Evolutionary conservation across 2,329 filamentous ascomycete genomes (phyloP), one percentile per base, ranked within the genome.

Genomic region (Trichoderma sp.): DNA sequence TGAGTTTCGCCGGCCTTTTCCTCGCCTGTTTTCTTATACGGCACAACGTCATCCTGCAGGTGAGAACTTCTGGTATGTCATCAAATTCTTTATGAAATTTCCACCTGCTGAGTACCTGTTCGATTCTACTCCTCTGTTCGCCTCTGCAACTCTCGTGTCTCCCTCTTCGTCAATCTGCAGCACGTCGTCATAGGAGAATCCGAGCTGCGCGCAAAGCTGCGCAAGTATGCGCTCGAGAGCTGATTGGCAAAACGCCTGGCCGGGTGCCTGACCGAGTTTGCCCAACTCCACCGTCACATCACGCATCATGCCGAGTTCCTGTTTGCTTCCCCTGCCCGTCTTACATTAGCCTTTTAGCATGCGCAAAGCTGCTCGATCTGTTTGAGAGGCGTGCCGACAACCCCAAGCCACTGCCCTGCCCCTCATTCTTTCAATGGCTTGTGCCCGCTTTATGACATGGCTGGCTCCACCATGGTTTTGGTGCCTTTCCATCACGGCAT

Each of bases 261-360:
- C 59, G 59, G 49, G 67, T 68, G 67, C 67, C 67, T 68, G 58
- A 49, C 67, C 52, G 53, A 52, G 3, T 59, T 68, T 60, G 67
- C 35, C 35, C 35, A 68, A 68, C 67, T 68, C 67, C 67, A 68
- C 67, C 58, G 29, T 68, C 37, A 47, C 29, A 35, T 61, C 58
- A n/a, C 49, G 40, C 58, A 56, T 35, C 66, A 63, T 68, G 19
- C 47, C 53, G 31, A 40, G 47, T 55, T 66, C 63, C 35, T 47
- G 47, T 47, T 58, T 53, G 24, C 33, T 31, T 58, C 63, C 37
- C 31, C 35, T 49, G 47, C 47, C 47, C 47, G 47, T 49, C 47
- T 49, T 49, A 49, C 47, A 49, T 58, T 47, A 2, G 37, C 49
- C 37, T 37, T 55, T 53, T 68, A 31, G 29, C 55, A 19, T 49